Evolutionary conservation across 768 basidiomycete species (phyloP).

Genomic region (Hygrophorus pudorinus): DNA sequence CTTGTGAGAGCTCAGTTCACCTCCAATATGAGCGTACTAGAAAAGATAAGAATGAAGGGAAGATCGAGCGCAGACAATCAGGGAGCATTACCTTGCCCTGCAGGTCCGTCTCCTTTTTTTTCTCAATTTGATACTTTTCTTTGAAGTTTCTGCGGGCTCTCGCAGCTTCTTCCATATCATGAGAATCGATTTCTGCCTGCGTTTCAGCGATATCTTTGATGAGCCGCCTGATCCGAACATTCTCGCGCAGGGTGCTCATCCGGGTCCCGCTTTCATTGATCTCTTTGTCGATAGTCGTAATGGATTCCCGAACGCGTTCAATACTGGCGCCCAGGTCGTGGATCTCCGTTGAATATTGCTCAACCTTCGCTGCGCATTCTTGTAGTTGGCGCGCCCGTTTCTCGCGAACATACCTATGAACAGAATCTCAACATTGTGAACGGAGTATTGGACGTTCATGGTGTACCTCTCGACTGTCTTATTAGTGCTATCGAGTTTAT

Average conservation of each 20-base stretch:
- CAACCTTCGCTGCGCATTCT: slow-evolving; percentile 49
- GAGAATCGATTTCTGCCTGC: slow-evolving; percentile 59
- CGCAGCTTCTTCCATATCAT: slow-evolving; percentile 80
- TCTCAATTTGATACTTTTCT: slow-evolving; percentile 61
- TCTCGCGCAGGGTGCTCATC: slow-evolving; percentile 68
- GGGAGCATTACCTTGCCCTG: slow-evolving; percentile 49
- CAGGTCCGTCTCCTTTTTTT: slow-evolving; percentile 62
- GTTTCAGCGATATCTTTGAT: slow-evolving; percentile 54
- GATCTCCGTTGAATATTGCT: slow-evolving; percentile 28
- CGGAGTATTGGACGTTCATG: not conserved
- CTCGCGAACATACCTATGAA: slow-evolving; percentile 60
- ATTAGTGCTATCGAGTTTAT: slow-evolving; percentile 51
- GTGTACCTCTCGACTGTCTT: slow-evolving; percentile 54
- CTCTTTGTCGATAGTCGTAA: slow-evolving; percentile 63
- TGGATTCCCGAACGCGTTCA: slow-evolving; percentile 28
- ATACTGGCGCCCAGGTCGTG: slow-evolving; percentile 26
- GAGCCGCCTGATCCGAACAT: slow-evolving; percentile 67
- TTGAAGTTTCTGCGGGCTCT: slow-evolving; percentile 81
- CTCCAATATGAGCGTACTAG: slow-evolving; percentile 73
- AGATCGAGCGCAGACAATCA: not conserved
- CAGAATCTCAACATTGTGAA: not conserved
- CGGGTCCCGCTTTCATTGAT: slow-evolving; percentile 67
- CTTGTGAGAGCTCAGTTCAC: slow-evolving; percentile 69
- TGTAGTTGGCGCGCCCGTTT: slow-evolving; percentile 51
- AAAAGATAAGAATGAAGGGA: slow-evolving; percentile 1